Evolutionary conservation across 208 protist species (phyloP), one percentile per base, ranked within the genome.

Genomic region (Crithidia brevicula): DNA sequence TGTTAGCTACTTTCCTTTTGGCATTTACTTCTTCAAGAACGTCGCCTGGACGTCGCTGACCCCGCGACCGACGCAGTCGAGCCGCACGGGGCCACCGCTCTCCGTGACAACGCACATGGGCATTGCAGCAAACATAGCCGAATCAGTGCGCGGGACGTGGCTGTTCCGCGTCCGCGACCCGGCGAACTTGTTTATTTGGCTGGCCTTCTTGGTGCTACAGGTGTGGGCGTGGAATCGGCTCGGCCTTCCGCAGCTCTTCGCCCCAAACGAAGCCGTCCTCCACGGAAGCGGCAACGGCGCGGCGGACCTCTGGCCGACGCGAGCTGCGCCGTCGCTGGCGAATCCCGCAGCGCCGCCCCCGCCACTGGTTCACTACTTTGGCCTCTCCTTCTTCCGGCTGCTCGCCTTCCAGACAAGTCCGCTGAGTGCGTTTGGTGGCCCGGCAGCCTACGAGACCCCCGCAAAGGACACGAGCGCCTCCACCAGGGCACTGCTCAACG

Each of bases 21-120:
- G 67, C 15, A 10, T 79, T 7, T 92, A 83, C 77, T 83, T 91
- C 25, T 89, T 90, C 56, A 81, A 81, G 49, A 95, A 95, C 57
- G 36, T 81, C 15, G 15, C 83, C 33, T 91, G 77, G 71, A 75
- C 79, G 36, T 38, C 72, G 30, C 61, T 89, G 47, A n/a, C 61
- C 59, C 71, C 78, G 22, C 66, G 66, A 23, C 89, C 82, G 0
- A 65, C 72, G 38, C 89, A 92, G 63, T 76, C 77, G 23, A 79
- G 85, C 45, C 65, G 64, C 47, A 47, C 31, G 25, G 68, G 47
- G 11, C 20, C 59, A 16, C 63, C 64, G 65, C 52, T 40, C n/a
- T 60, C 63, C 18, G 36, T 65, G 13, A 52, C 56, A 11, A 36
- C 43, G 20, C 20, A 61, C 20, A 54, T 81, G 27, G 88, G 81